phyloP scores from a whole-genome alignment of 73 alveolate species.

The Paramecium octaurelia region DNA sequence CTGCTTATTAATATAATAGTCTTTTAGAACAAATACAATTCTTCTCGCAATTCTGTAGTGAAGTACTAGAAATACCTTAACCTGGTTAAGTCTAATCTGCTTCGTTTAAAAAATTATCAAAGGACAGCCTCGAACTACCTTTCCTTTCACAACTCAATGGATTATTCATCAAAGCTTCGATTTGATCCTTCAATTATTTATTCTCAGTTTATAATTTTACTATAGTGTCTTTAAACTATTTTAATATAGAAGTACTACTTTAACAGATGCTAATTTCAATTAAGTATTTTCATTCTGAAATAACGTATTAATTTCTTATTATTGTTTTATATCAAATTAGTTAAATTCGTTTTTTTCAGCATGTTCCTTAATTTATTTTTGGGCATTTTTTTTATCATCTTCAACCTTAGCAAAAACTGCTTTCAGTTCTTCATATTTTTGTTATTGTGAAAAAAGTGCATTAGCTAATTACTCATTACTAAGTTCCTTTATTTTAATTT shows the following conservation, averaged over 20 bases:
- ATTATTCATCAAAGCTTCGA: background rate
- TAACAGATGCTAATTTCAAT: background rate
- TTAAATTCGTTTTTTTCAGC: background rate
- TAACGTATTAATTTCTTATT: constrained; percentile 4
- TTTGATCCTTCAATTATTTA: background rate
- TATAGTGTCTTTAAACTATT: background rate
- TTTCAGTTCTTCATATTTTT: background rate
- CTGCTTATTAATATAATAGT: background rate
- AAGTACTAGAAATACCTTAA: background rate
- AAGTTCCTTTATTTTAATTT: background rate
- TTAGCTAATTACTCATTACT: background rate
- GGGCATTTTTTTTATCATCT: background rate
- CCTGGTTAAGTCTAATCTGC: background rate
- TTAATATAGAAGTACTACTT: background rate
- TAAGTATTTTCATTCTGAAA: background rate
- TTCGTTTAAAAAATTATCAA: background rate
- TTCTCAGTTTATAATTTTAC: background rate
- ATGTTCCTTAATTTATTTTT: background rate
- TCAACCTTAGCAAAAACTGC: background rate
- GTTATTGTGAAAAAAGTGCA: background rate
- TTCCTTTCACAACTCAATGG: background rate
- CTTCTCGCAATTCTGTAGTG: background rate
- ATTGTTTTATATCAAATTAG: background rate
- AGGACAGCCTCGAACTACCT: background rate
- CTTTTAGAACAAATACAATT: background rate